phyloP scores from a whole-genome alignment of 2,329 filamentous ascomycete species.

The Thielaviopsis ethacetica region DNA sequence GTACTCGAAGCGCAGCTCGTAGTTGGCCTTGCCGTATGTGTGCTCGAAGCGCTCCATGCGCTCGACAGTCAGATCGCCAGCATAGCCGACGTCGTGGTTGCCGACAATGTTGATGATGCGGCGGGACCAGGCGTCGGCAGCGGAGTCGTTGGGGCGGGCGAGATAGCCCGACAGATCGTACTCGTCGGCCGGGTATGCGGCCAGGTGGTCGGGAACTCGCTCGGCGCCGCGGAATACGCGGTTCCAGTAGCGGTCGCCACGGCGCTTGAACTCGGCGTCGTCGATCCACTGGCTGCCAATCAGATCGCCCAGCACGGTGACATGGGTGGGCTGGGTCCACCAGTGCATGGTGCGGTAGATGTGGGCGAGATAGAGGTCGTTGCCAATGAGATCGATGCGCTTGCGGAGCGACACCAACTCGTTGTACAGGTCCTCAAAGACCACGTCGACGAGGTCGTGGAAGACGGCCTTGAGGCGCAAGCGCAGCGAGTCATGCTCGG shows the following conservation, averaged over 20 bases:
- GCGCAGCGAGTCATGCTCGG: slow-evolving; percentile 29
- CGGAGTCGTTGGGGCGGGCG: slow-evolving; percentile 18
- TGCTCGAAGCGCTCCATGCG: slow-evolving; percentile 68
- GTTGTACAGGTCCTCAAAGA: slow-evolving; percentile 51
- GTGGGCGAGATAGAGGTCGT: slow-evolving; percentile 88
- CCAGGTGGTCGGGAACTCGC: slow-evolving; percentile 42
- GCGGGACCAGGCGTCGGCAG: slow-evolving; percentile 43
- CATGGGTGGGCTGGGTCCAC: slow-evolving; percentile 75
- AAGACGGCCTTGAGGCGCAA: slow-evolving; percentile 34
- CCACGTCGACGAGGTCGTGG: slow-evolving; percentile 45
- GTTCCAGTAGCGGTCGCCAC: slow-evolving; percentile 64
- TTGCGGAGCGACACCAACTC: slow-evolving; percentile 56
- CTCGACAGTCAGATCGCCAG: slow-evolving; percentile 67
- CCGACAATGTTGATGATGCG: slow-evolving; percentile 80
- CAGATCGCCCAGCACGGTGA: slow-evolving; percentile 77
- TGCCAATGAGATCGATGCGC: slow-evolving; percentile 73
- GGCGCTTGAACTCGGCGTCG: slow-evolving; percentile 63
- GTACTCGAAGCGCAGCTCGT: slow-evolving; percentile 63
- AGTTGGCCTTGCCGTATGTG: slow-evolving; percentile 76
- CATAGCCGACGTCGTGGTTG: slow-evolving; percentile 94
- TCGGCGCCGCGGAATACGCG: slow-evolving; percentile 56
- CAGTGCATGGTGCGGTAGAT: slow-evolving; percentile 72
- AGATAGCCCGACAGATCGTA: slow-evolving; percentile 35
- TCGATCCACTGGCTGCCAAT: slow-evolving; percentile 91
- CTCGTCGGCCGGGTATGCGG: slow-evolving; percentile 29